phyloP scores from a whole-genome alignment of 345 rosid species.

The Anacardium occidentale region DNA sequence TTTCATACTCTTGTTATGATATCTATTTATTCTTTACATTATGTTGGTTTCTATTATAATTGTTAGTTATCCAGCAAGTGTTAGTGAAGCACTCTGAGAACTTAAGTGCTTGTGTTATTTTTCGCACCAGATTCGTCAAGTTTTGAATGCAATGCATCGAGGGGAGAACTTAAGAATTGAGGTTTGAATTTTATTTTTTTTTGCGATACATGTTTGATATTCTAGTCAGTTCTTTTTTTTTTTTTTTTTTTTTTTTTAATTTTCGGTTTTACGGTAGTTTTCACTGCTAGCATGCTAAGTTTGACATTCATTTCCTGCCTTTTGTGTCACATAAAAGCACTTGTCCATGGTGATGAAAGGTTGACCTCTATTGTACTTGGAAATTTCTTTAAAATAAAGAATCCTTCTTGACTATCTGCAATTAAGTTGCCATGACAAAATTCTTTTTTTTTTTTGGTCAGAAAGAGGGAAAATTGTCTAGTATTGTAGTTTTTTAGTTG shows the following conservation, averaged over 20 bases:
- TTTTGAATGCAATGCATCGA: conserved; percentile 72
- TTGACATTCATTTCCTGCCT: not conserved
- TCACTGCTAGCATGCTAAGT: not conserved
- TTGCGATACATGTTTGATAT: conserved; percentile 3
- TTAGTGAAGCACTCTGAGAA: not conserved
- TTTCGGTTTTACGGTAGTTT: not conserved
- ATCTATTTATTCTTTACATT: not conserved
- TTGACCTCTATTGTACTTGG: not conserved
- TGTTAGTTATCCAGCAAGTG: not conserved
- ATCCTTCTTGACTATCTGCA: not conserved
- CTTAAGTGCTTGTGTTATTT: conserved; percentile 24
- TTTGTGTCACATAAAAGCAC: not conserved
- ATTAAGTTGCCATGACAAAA: not conserved
- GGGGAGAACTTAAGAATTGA: conserved; percentile 70
- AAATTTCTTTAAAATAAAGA: no score
- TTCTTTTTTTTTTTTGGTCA: no score
- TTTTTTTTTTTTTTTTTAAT: not conserved
- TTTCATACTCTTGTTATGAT: not conserved
- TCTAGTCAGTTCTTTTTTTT: conserved; percentile 5
- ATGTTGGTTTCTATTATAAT: not conserved
- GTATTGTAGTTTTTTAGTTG: not conserved
- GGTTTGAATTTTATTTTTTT: conserved; percentile 45
- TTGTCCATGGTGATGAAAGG: not conserved
- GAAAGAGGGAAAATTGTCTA: not conserved
- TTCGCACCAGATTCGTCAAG: conserved; percentile 73